phyloP scores from a whole-genome alignment of 2,329 filamentous ascomycete genomes.

The Sphaerulina vaccinii region DNA sequence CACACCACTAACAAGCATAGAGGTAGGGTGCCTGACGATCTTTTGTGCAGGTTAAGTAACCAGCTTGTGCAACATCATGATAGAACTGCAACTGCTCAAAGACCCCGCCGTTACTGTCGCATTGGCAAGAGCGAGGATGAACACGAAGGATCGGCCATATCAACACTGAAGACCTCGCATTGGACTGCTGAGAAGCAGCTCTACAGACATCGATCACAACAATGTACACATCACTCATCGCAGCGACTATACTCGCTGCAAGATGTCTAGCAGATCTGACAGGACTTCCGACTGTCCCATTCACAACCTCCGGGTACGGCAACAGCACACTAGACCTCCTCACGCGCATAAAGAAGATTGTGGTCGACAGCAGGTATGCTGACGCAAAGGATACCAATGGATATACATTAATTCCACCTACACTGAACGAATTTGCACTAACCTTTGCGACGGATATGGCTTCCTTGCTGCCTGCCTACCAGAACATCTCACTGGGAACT shows the following conservation, averaged over 20 bases:
- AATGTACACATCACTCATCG: background rate
- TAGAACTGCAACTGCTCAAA: background rate
- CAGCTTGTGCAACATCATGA: background rate
- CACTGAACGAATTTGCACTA: constrained; percentile 48
- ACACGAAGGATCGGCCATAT: background rate
- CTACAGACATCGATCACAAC: background rate
- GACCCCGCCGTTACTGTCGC: background rate
- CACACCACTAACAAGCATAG: background rate
- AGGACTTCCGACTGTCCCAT: background rate
- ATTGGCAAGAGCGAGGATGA: background rate
- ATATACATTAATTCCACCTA: constrained; percentile 54
- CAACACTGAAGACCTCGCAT: background rate
- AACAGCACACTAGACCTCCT: background rate
- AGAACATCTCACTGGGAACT: background rate
- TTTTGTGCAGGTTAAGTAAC: background rate
- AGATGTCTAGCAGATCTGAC: background rate
- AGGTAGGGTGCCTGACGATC: no score
- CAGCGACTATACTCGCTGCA: background rate
- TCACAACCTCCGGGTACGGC: background rate
- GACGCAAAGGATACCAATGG: constrained; percentile 35
- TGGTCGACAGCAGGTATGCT: background rate
- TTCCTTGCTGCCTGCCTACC: constrained; percentile 13
- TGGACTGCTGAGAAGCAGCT: background rate
- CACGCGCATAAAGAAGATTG: background rate
- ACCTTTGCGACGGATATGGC: constrained; percentile 47